These are phyloP conservation scores for Phalaenopsis equestris DNA, from an alignment of 106 monocot genomes.

Conservation along the genomic window DNA sequence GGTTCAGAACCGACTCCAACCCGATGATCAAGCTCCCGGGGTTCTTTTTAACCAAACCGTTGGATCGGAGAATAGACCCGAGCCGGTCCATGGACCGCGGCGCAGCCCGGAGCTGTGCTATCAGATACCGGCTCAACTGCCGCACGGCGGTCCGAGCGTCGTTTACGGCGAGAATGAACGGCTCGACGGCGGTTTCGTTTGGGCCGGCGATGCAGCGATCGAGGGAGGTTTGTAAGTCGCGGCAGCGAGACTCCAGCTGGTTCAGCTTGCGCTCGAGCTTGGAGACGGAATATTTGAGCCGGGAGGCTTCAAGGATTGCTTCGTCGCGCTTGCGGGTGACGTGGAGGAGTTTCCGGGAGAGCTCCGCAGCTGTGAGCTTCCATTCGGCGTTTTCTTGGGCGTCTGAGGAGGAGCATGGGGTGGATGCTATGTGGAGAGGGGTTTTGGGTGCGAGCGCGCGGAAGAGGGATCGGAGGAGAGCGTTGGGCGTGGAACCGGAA, in stretches of 20 bases:
- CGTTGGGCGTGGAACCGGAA: slow-evolving; percentile 6
- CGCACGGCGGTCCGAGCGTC: slow-evolving; percentile 49
- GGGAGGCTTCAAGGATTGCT: slow-evolving; percentile 25
- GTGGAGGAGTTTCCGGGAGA: slow-evolving; percentile 66
- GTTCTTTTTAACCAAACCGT: background rate
- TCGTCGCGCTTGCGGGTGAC: slow-evolving; percentile 54
- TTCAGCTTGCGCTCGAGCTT: slow-evolving; percentile 74
- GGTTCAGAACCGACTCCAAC: slow-evolving; percentile 64
- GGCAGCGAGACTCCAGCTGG: slow-evolving; percentile 41
- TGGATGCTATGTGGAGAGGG: slow-evolving; percentile 12
- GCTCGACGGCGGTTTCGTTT: slow-evolving; percentile 11
- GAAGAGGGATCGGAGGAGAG: slow-evolving; percentile 35
- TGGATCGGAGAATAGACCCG: slow-evolving; percentile 21
- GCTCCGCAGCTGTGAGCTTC: slow-evolving; percentile 49
- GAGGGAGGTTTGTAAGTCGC: slow-evolving; percentile 26
- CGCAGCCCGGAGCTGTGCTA: slow-evolving; percentile 27
- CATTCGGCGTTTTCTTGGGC: slow-evolving; percentile 24
- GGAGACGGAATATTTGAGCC: slow-evolving; percentile 28
- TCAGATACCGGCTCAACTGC: slow-evolving; percentile 41
- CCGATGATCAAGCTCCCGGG: slow-evolving; percentile 20
- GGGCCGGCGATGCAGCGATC: slow-evolving; percentile 8
- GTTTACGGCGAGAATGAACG: slow-evolving; percentile 50
- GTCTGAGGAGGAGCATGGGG: slow-evolving; percentile 18
- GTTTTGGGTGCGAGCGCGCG: slow-evolving; percentile 16
- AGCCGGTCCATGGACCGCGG: slow-evolving; percentile 14